Evolutionary conservation across 345 rosid genomes (phyloP), one percentile per base, ranked within the genome.

Genomic region (Sisymbrium altissimum): DNA sequence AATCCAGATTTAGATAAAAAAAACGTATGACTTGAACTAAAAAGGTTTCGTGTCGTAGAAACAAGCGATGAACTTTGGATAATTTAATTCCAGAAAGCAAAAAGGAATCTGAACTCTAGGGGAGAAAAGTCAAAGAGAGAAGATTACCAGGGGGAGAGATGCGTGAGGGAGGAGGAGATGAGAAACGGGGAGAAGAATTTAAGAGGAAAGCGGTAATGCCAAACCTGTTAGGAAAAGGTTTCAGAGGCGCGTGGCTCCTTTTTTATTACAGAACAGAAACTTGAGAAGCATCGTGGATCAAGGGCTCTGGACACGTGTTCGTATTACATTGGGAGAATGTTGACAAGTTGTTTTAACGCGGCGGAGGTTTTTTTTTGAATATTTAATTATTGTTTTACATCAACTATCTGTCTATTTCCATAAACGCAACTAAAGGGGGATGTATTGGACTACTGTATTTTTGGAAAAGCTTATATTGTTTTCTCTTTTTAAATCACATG

Each of bases 21-120:
- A 52, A 63, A 6, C 10, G 9, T 43, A 41, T 14, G 55, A 41
- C 15, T 18, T 64, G 15, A 10, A 67, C 60, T 19, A 14, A 49
- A 36, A 40, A 9, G 67, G 62, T 75, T 59, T 14, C 73, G 55
- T 66, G 73, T 30, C 73, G 63, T 75, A 21, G 19, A 75, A 67
- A 67, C 68, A 59, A 67, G n/a, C 7, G 8, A 49, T 39, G 58
- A 67, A 74, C 32, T 67, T 58, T 23, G 7, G 29, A 57, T 66
- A 38, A 62, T 0, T 13, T 29, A 50, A 12, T 27, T 9, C 3
- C 12, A 65, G 35, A 74, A 48, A 7, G 18, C 14, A 48, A 62
- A 44, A 56, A 73, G 25, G 25, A 23, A 23, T 23, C 25, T 23
- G 25, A 23, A 49, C 29, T 57, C 61, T 2, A 30, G 3, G 36